Base-by-base conservation (phyloP, 495 filamentous ascomycete species). In the Penicillium soppii region DNA sequence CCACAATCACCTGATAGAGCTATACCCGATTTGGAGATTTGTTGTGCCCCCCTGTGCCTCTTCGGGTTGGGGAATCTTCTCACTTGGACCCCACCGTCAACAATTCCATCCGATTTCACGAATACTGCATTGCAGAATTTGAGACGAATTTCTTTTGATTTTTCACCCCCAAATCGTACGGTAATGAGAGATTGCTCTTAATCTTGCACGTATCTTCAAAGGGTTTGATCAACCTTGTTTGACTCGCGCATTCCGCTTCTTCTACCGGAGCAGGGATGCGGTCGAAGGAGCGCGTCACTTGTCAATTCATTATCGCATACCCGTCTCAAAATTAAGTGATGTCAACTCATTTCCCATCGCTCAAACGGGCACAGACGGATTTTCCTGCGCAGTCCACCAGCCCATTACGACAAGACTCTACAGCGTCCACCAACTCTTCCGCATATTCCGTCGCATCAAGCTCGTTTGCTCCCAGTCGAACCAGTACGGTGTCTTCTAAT, bases 401-500 rank as follows among this genome's bases (percentile, higher is more conserved):
- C 60, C 85, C 82, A 9, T 64, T 81, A 50, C 80, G 90, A 49
- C 85, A 92, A 62, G 79, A 82, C 21, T 95, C 90, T 5, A 91
- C 79, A 44, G 84, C 87, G 19, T 94, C 90, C 10, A 89, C 87
- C 5, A 81, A 74, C 49, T 95, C 90, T 15, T 91, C 90, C 0
- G 78, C 82, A 17, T 91, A 90, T 63, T 90, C 90, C 9, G 73
- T 81, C 56, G 76, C 70, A 29, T 90, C 88, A 13, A 83, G 80
- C 54, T 74, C 78, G 1, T 86, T 83, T 54, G 77, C 84, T 13
- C 75, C 84, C 16, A 88, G 86, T 58, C 83, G 86, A 37, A 83
- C 87, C 40, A 91, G 88, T 63, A 90, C 87, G 7, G 67, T 85
- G 23, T 90, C 89, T n/a, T 92, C 90, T 4, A 79, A 81, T 56